A percentile compares a stretch with the other conserved stretches of the same genome.
phyloP scores from a whole-genome alignment of 352 stramenopile species.

The Phytopythium sindhum region DNA sequence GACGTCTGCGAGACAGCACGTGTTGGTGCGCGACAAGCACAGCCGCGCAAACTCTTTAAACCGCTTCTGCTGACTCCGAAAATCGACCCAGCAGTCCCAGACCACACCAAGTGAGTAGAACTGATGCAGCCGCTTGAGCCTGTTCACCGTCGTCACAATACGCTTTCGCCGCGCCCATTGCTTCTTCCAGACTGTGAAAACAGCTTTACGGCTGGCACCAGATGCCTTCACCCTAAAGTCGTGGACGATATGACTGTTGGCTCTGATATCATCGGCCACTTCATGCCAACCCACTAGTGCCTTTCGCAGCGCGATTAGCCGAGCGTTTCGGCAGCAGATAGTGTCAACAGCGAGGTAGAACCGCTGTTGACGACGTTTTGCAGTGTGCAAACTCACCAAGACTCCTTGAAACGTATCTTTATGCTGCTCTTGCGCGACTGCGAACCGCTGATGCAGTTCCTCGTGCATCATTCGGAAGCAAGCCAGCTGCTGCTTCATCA shows the following conservation, averaged over 20 bases:
- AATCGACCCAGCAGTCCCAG: conserved; percentile 20
- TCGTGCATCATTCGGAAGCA: conserved; percentile 1
- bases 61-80: conserved; percentile 9
- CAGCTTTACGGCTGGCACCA: not conserved
- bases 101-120: conserved; percentile 12
- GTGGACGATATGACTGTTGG: not conserved
- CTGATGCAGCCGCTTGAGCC: conserved; percentile 9
- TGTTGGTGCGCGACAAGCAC: conserved; percentile 12
- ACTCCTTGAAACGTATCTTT: not conserved
- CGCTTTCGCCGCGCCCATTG: conserved; percentile 5
- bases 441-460: not conserved
- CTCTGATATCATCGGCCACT: not conserved
- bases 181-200: conserved; percentile 2
- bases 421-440: not conserved
- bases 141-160: conserved; percentile 9
- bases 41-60: conserved; percentile 19
- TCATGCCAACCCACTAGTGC: not conserved
- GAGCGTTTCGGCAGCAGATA: not conserved
- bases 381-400: not conserved
- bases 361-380: not conserved
- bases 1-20: conserved; percentile 5
- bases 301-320: not conserved
- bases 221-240: not conserved
- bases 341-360: not conserved
- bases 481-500: not conserved